These are phyloP conservation scores for Fusarium napiforme DNA, from an alignment of 2,329 filamentous ascomycete species.

Conservation along the genomic window DNA sequence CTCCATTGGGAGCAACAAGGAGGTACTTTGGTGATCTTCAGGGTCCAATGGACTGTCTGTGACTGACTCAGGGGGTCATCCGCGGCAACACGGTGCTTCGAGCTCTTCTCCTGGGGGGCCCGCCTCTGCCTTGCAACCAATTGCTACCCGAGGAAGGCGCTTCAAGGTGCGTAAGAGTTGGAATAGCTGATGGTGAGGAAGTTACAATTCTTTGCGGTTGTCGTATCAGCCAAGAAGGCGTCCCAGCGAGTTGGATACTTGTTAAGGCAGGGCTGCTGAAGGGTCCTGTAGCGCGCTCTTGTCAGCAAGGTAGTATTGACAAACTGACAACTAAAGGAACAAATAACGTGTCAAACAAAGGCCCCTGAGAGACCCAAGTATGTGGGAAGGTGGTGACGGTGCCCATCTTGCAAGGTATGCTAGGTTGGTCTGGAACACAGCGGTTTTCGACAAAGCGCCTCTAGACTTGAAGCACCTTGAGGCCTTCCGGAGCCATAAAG, in stretches of 20 bases:
- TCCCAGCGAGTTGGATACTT: neutral
- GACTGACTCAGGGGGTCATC: too few species aligned
- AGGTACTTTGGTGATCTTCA: fast-evolving
- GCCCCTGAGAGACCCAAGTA: fast-evolving
- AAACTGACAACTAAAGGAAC: neutral
- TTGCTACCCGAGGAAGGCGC: neutral
- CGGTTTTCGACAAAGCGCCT: neutral
- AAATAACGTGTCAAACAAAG: fast-evolving
- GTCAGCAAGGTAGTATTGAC: neutral
- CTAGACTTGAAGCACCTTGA: fast-evolving
- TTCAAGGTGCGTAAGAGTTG: too few species aligned
- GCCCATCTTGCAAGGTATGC: neutral
- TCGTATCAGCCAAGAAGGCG: neutral
- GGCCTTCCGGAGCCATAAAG: fast-evolving
- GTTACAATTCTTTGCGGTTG: too few species aligned
- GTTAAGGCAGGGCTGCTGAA: neutral
- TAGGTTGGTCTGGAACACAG: neutral
- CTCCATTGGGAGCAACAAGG: fast-evolving
- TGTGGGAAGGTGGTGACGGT: too few species aligned
- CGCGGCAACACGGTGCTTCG: neutral
- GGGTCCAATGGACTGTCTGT: neutral
- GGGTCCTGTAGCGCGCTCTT: neutral
- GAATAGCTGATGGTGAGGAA: fast-evolving
- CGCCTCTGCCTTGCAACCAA: too few species aligned
- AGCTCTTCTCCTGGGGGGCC: neutral